A percentile compares a stretch with the other conserved stretches of the same genome.
Conservation (phyloP, 352 stramenopile genomes). For the Stramenopiles sp. region DNA sequence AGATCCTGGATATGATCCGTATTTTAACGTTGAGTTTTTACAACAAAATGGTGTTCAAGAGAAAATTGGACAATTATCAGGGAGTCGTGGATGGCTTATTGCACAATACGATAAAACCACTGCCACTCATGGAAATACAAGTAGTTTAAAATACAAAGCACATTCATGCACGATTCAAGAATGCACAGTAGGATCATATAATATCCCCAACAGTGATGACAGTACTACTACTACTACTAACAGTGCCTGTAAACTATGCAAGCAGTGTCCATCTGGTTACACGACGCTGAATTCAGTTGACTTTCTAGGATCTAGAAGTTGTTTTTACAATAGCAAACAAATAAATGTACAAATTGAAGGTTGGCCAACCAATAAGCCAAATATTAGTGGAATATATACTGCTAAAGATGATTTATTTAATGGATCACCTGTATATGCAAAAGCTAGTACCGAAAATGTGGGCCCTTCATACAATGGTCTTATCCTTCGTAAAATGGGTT, state of each 20-base stretch:
- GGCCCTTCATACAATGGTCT: neutral
- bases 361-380: neutral
- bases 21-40: neutral
- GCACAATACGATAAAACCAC: neutral
- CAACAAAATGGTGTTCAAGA: neutral
- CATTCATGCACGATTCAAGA: neutral
- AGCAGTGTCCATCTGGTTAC: neutral
- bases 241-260: neutral
- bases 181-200: neutral
- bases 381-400: neutral
- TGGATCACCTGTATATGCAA: neutral
- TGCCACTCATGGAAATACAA: neutral
- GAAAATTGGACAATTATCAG: neutral
- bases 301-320: neutral
- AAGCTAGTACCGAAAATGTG: neutral
- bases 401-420: neutral
- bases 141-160: neutral
- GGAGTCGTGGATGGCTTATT: neutral
- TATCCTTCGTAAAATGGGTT: neutral
- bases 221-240: neutral
- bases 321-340: conserved; percentile 5
- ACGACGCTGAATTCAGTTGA: neutral
- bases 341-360: neutral
- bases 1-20: neutral
- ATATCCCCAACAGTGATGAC: too few species aligned